Conservation (phyloP, 179 eudicot species). For the Heliamphora pulchella region DNA sequence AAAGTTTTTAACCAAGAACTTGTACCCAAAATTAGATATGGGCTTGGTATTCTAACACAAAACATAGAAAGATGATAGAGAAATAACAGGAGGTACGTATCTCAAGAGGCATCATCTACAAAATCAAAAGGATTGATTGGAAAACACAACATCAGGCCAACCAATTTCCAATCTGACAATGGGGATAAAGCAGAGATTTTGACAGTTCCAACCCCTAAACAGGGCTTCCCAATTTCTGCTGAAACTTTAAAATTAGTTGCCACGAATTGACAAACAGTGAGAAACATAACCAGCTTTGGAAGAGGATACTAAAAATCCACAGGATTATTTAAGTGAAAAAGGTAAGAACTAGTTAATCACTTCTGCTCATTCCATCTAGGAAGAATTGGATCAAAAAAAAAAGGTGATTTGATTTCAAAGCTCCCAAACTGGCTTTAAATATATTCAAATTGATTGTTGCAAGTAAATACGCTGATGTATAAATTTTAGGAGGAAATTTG, state of each 20-base stretch:
- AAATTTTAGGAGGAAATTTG: slow-evolving; percentile 8
- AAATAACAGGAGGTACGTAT: too few species aligned
- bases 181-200: too few species aligned
- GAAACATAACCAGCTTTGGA: neutral
- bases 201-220: neutral
- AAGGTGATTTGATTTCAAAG: neutral
- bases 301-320: neutral
- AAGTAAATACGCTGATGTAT: neutral
- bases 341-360: neutral
- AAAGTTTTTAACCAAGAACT: neutral
- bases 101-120: neutral
- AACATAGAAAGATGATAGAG: too few species aligned
- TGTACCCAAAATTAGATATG: neutral
- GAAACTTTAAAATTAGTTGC: neutral
- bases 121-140: neutral
- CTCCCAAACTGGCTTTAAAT: neutral
- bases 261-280: neutral
- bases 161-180: neutral
- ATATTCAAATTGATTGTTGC: neutral
- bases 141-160: neutral
- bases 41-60: too few species aligned
- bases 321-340: neutral
- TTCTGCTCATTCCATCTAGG: neutral
- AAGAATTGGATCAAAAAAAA: neutral
- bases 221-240: neutral